Percentiles rank a stretch among this genome's conserved stretches.
These are phyloP conservation scores for Poa annua DNA, from an alignment of 176 grass and related monocot genomes.

Conservation along the genomic window DNA sequence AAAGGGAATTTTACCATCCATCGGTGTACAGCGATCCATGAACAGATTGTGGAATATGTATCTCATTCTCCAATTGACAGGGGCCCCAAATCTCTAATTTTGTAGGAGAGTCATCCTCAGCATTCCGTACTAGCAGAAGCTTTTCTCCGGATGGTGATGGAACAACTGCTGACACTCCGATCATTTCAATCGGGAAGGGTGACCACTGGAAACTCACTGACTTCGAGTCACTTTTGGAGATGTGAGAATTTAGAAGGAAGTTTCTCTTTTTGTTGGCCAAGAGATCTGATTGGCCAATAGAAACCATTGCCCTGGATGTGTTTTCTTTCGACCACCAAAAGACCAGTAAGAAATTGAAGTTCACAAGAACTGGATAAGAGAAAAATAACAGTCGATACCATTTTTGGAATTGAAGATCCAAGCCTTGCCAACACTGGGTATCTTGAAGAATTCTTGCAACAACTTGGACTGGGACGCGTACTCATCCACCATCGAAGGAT, in stretches of 20 bases:
- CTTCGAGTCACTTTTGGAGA: conserved; percentile 62
- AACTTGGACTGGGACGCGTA: conserved; percentile 79
- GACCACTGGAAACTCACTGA: conserved; percentile 77
- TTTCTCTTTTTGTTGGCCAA: conserved; percentile 70
- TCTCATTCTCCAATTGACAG: conserved; percentile 78
- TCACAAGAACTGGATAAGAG: background rate
- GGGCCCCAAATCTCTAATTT: conserved; percentile 81
- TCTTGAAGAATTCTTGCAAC: conserved; percentile 73
- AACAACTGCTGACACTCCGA: conserved; percentile 66
- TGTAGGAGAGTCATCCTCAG: conserved; percentile 79
- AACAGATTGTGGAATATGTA: conserved; percentile 72
- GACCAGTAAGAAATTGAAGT: conserved; percentile 10
- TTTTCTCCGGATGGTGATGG: conserved; percentile 83
- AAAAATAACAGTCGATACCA: conserved; percentile 43
- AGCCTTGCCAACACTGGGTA: conserved; percentile 71
- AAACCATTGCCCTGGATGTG: conserved; percentile 65
- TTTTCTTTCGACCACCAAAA: conserved; percentile 50
- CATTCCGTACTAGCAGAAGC: conserved; percentile 73
- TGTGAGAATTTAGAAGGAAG: conserved; percentile 71
- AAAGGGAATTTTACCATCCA: conserved; percentile 62
- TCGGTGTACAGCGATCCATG: conserved; percentile 80
- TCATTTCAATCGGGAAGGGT: conserved; percentile 87
- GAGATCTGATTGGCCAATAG: conserved; percentile 64
- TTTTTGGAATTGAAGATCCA: conserved; percentile 81
- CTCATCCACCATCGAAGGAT: conserved; percentile 59